These are phyloP conservation scores for Schoenoplectus triqueter DNA, from an alignment of 202 grass and related monocot species.

Conservation along the genomic window DNA sequence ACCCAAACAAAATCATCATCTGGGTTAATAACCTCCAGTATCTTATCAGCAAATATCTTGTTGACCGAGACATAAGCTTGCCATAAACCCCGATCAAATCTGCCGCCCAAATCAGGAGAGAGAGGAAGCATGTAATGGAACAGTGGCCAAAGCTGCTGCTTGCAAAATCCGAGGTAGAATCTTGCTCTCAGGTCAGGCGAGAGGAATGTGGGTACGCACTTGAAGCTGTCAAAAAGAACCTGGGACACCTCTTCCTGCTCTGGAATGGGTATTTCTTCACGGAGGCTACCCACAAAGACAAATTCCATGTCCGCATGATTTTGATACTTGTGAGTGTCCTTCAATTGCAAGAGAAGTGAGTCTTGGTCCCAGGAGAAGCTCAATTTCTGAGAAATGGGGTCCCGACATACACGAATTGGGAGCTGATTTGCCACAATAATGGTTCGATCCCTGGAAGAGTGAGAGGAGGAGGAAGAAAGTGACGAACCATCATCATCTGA, in stretches of 20 bases:
- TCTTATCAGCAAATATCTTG: conserved; percentile 95
- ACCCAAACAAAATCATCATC: too few species aligned
- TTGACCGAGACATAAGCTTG: conserved; percentile 91
- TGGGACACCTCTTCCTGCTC: conserved; percentile 75
- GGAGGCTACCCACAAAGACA: conserved; percentile 75
- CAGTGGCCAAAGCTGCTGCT: conserved; percentile 95
- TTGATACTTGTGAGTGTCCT: conserved; percentile 62
- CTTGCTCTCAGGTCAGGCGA: conserved; percentile 57
- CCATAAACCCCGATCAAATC: conserved; percentile 82
- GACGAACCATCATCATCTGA: conserved; percentile 53
- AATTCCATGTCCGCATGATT: conserved; percentile 71
- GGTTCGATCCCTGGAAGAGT: conserved; percentile 58
- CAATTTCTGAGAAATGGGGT: conserved; percentile 42
- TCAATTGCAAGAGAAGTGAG: conserved; percentile 79
- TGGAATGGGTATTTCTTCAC: conserved; percentile 62
- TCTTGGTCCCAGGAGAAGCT: conserved; percentile 79
- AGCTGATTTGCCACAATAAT: conserved; percentile 97
- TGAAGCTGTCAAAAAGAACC: conserved; percentile 63
- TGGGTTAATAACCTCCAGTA: conserved; percentile 43
- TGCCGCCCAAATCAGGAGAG: conserved; percentile 80
- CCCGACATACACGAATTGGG: conserved; percentile 57
- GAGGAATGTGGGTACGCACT: conserved; percentile 84
- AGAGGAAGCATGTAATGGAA: conserved; percentile 98
- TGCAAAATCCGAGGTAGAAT: conserved; percentile 95
- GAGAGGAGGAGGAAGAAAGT: conserved; percentile 54